Evolutionary conservation across 768 basidiomycete genomes (phyloP), one percentile per base, ranked within the genome.

Genomic region (Tulasnella sp.): DNA sequence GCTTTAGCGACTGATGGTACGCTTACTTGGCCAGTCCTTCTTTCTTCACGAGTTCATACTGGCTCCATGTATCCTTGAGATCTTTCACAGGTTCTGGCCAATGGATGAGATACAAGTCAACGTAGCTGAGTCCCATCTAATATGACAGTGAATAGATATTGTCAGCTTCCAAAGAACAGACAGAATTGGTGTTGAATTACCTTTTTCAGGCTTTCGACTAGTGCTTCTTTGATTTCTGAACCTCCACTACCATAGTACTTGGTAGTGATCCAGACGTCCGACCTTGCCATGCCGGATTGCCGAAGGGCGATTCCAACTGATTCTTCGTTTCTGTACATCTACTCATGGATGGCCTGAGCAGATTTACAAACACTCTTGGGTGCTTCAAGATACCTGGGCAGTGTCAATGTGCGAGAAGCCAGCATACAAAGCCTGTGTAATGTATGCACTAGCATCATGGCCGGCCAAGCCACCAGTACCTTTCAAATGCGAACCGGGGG

Each of bases 31-130:
- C 77, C 1, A 81, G 70, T 1, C 83, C 83, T 19, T 71, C 72
- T 38, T 76, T 70, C 65, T 77, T 75, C 25, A 82, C 69, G 30
- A 73, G 70, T 64, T 84, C 83, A 60, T 85, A 78, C 48, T 78
- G 73, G 53, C 68, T 69, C 85, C 85, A 87, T 3, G 67, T 64
- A 2, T 62, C 63, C 54, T 75, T 70, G 61, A 75, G 62, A 1
- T 81, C 62, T 22, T 68, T 63, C 7, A 75, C 63, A 8, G 62
- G 68, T n/a, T n/a, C n/a, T 1, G 84, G 82, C 2, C 43, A 43
- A 63, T 88, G 85, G 42, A 87, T 78, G 45, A 88, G 78, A 70
- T 87, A 88, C 9, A 88, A 68, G 65, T 88, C 84, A 3, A 88
- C 72, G 38, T 79, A 75, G 51, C 75, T 71, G 11, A 86, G 63